A percentile compares a stretch with the other conserved stretches of the same genome.
Conservation (phyloP, 495 filamentous ascomycete species). For the Talaromyces proteolyticus region DNA sequence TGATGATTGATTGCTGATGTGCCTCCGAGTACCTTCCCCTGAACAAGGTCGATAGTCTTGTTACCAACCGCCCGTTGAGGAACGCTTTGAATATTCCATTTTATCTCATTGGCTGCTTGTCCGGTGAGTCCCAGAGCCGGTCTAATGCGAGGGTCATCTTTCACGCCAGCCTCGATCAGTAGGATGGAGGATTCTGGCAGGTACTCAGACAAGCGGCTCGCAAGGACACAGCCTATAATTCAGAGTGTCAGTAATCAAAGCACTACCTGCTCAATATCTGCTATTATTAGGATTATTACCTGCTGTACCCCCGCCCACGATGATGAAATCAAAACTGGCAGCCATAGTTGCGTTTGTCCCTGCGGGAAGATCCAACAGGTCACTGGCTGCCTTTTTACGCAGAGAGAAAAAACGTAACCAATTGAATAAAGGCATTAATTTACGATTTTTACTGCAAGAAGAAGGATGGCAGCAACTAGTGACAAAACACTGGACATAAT, state of each 20-base stretch:
- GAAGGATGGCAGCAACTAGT: too few relatives aligned
- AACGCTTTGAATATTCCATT: not conserved
- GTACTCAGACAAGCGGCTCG: not conserved
- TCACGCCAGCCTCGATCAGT: constrained; percentile 42
- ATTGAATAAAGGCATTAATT: too few relatives aligned
- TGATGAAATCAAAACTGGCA: constrained; percentile 30
- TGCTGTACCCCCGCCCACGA: constrained; percentile 31
- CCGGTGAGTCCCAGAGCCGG: not conserved
- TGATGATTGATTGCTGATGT: constrained; percentile 42
- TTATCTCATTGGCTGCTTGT: not conserved
- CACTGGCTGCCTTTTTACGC: too few relatives aligned
- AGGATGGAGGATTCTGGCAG: not conserved
- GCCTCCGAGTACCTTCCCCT: constrained; percentile 38
- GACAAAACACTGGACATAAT: too few relatives aligned
- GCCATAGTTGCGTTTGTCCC: constrained; percentile 4
- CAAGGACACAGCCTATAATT: constrained; percentile 2
- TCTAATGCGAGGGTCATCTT: not conserved
- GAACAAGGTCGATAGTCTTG: constrained; percentile 21
- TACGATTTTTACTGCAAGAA: too few relatives aligned
- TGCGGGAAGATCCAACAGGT: too few relatives aligned
- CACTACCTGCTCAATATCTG: too few relatives aligned
- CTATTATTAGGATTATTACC: too few relatives aligned
- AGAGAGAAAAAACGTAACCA: too few relatives aligned
- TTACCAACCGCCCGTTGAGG: not conserved
- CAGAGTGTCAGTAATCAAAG: not conserved